Evolutionary conservation across 1,284 basidiomycete species (phyloP).

Genomic region (Papiliotrema laurentii): DNA sequence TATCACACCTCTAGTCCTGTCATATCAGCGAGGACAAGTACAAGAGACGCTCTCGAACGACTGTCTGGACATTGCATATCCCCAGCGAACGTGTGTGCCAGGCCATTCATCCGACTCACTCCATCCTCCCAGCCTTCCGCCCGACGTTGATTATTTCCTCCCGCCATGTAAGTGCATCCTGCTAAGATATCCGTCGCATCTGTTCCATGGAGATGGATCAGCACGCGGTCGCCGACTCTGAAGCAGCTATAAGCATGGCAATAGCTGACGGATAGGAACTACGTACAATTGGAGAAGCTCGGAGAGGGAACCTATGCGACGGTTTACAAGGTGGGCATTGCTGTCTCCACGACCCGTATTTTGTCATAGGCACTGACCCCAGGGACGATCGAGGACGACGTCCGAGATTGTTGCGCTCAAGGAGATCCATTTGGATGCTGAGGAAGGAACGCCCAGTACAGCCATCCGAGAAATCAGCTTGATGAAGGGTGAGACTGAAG

Average conservation of each 20-base stretch:
- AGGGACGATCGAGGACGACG: conserved; percentile 65
- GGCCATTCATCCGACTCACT: background rate
- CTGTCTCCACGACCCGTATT: conserved; percentile 63
- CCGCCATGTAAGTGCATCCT: background rate
- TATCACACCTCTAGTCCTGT: no score
- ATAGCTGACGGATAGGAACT: conserved; percentile 40
- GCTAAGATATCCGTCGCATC: background rate
- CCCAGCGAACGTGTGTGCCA: no score
- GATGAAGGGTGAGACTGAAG: conserved; percentile 59
- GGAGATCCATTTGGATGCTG: conserved; percentile 96
- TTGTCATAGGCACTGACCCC: conserved; percentile 55
- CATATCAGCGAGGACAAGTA: no score
- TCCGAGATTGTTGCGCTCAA: conserved; percentile 81
- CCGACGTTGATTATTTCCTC: background rate
- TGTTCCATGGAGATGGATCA: no score
- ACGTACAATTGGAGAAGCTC: conserved; percentile 75
- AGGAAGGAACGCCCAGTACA: conserved; percentile 96
- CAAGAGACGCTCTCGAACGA: no score
- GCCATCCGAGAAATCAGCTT: conserved; percentile 97
- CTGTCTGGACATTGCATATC: no score
- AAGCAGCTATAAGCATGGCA: no score
- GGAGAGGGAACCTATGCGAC: conserved; percentile 62
- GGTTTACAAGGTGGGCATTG: conserved; percentile 78
- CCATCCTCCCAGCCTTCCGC: background rate
- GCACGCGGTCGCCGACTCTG: no score